Conservation (phyloP, 352 stramenopile species). For the Pseudoperonospora humuli region DNA sequence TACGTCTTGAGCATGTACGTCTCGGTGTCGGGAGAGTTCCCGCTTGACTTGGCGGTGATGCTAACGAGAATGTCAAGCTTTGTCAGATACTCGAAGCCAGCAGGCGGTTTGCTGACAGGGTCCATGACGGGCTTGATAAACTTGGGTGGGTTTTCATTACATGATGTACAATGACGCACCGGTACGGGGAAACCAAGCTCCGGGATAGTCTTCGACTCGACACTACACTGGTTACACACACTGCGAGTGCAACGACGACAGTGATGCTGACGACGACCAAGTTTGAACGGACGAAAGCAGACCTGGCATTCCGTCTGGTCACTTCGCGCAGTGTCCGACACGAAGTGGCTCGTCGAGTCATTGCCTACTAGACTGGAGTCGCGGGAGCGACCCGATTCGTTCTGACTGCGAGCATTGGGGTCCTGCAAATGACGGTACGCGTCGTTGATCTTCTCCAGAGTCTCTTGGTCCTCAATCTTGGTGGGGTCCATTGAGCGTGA, state of each 20-base stretch:
- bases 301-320: conserved; percentile 86
- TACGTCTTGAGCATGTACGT: conserved; percentile 71
- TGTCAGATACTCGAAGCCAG: conserved; percentile 79
- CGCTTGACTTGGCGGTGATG: conserved; percentile 36
- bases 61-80: conserved; percentile 75
- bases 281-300: conserved; percentile 84
- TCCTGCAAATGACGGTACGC: conserved; percentile 72
- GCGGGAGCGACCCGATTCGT: conserved; percentile 55
- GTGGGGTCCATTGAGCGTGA: conserved; percentile 53
- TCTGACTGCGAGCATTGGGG: conserved; percentile 35
- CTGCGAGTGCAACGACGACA: conserved; percentile 79
- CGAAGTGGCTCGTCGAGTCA: conserved; percentile 35
- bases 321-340: conserved; percentile 66
- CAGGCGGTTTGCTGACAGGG: conserved; percentile 61
- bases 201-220: conserved; percentile 76
- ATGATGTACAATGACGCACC: conserved; percentile 75
- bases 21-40: conserved; percentile 41
- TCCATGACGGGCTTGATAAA: conserved; percentile 78
- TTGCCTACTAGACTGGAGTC: conserved; percentile 39
- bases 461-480: conserved; percentile 54
- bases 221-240: conserved; percentile 79
- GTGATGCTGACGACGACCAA: conserved; percentile 74
- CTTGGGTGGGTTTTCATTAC: conserved; percentile 68
- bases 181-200: conserved; percentile 72
- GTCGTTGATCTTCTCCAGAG: conserved; percentile 72